Evolutionary conservation across 495 filamentous ascomycete species (phyloP).

Genomic region (Trichoderma reesei): DNA sequence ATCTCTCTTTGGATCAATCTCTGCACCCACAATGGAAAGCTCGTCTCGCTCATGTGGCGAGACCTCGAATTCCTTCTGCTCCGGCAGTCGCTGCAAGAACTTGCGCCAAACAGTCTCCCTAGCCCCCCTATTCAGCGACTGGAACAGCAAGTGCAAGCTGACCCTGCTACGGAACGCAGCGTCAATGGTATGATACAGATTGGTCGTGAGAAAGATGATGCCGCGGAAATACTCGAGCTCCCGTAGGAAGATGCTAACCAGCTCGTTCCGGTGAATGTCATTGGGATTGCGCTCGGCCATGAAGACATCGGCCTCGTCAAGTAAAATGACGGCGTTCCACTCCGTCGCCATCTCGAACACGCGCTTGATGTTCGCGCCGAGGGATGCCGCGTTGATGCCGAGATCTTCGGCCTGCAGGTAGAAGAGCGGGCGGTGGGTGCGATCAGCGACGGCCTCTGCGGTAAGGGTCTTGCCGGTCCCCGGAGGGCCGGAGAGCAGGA

Average conservation of each 20-base stretch:
- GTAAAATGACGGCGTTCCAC: constrained; percentile 44
- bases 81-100: constrained; percentile 18
- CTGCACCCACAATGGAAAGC: too few species aligned
- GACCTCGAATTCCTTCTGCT: neutral
- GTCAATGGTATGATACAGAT: constrained; percentile 30
- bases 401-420: constrained; percentile 46
- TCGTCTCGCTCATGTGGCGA: neutral
- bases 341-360: constrained; percentile 42
- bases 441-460: constrained; percentile 44
- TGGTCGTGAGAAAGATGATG: constrained; percentile 44
- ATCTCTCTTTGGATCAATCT: neutral
- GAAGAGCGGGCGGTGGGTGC: constrained; percentile 39
- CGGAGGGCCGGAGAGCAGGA: constrained; percentile 35
- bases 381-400: constrained; percentile 32
- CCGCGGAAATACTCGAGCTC: constrained; percentile 48
- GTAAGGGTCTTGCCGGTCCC: constrained; percentile 53
- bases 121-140: constrained; percentile 20
- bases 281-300: constrained; percentile 34
- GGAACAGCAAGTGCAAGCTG: constrained; percentile 24
- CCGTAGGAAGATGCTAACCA: constrained; percentile 43
- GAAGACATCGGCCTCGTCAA: constrained; percentile 46
- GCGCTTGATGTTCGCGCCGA: constrained; percentile 40
- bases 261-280: constrained; percentile 42
- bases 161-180: constrained; percentile 27
- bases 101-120: constrained; percentile 24